phyloP scores from a whole-genome alignment of 495 filamentous ascomycete genomes.

The Penicillium pancosmium region DNA sequence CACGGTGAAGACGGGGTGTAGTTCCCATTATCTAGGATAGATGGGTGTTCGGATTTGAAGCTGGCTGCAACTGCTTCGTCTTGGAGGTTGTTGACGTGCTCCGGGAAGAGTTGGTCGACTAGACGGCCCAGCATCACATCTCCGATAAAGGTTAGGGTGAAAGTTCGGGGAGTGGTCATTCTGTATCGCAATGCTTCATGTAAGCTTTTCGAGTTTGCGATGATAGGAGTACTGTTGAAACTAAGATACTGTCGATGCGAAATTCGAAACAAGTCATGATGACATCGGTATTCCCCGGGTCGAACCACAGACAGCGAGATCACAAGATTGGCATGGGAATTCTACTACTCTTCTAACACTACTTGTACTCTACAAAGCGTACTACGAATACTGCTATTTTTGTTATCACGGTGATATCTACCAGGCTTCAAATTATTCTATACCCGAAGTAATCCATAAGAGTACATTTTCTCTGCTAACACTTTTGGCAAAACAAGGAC shows the following conservation, averaged over 20 bases:
- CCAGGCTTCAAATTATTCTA: not conserved
- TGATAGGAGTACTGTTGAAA: no score
- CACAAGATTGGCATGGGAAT: no score
- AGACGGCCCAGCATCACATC: conserved; percentile 51
- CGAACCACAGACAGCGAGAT: conserved; percentile 1
- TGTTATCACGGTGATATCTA: not conserved
- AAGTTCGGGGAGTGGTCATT: conserved; percentile 17
- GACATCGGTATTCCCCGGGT: conserved; percentile 19
- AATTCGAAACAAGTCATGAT: conserved; percentile 21
- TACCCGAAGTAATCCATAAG: not conserved
- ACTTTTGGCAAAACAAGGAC: conserved; percentile 17
- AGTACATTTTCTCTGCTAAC: conserved; percentile 24
- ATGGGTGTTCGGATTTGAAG: conserved; percentile 20
- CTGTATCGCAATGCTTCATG: not conserved
- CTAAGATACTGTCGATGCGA: not conserved
- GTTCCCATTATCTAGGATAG: conserved; percentile 13
- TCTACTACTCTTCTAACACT: no score
- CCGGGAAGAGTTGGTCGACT: conserved; percentile 44
- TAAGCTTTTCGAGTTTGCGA: not conserved
- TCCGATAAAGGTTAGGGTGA: conserved; percentile 40
- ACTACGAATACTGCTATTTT: not conserved
- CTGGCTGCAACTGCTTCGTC: conserved; percentile 22
- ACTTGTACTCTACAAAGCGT: not conserved
- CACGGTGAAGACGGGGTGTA: conserved; percentile 37
- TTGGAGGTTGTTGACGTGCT: conserved; percentile 29